phyloP scores from a whole-genome alignment of 495 filamentous ascomycete genomes.

The Aspergillus indologenus region DNA sequence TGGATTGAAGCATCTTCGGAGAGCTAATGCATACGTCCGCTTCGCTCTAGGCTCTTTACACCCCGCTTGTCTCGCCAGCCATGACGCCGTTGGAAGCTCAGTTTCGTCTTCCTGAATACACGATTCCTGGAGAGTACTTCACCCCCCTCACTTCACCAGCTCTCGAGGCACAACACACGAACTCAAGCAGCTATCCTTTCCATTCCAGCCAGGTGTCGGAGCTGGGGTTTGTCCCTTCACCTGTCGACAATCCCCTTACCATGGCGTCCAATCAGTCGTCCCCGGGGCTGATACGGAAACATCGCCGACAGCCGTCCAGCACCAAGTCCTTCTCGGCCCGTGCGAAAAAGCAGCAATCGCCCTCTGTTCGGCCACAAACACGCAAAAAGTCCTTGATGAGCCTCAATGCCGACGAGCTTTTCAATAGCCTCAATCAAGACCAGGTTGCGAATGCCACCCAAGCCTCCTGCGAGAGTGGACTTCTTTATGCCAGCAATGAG shows the following conservation, averaged over 20 bases:
- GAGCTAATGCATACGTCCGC: constrained; percentile 26
- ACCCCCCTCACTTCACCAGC: constrained; percentile 92
- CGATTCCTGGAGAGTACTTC: constrained; percentile 84
- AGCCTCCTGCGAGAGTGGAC: constrained; percentile 34
- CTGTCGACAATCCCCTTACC: constrained; percentile 45
- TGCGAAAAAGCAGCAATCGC: constrained; percentile 71
- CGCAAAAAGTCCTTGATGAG: constrained; percentile 59
- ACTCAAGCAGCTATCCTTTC: constrained; percentile 36
- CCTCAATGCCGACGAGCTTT: constrained; percentile 50
- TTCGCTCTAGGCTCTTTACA: constrained; percentile 68
- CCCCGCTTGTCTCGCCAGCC: constrained; percentile 89
- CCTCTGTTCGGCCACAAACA: constrained; percentile 74
- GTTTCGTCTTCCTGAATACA: constrained; percentile 77
- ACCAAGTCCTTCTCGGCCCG: constrained; percentile 40
- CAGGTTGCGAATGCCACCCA: constrained; percentile 28
- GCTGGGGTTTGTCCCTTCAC: constrained; percentile 44
- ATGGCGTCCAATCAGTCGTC: constrained; percentile 28
- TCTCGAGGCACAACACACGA: constrained; percentile 72
- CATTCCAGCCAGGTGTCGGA: constrained; percentile 37
- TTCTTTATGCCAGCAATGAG: constrained; percentile 49
- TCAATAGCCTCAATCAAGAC: constrained; percentile 34
- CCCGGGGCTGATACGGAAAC: constrained; percentile 32
- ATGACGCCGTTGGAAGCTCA: constrained; percentile 87
- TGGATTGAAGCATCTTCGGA: not conserved
- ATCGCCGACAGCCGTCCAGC: constrained; percentile 39